These are phyloP conservation scores for Leishmania tarentolae DNA, from an alignment of 208 protist genomes.

Conservation along the genomic window DNA sequence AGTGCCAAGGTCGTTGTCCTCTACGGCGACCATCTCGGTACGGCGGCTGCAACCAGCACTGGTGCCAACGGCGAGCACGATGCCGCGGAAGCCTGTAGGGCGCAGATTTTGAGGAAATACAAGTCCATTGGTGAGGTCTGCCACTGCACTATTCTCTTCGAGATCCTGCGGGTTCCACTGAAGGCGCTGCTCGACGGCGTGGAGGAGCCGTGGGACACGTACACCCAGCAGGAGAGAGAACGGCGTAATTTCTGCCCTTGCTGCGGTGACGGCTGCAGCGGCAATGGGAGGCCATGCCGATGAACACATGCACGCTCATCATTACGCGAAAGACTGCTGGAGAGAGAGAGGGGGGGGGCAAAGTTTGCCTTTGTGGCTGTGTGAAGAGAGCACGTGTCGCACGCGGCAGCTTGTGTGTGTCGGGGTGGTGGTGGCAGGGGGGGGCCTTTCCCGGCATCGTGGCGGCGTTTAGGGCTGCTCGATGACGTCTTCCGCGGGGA, in stretches of 20 bases:
- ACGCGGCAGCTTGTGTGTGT: not conserved
- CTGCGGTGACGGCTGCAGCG: constrained; percentile 51
- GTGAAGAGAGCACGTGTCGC: not conserved
- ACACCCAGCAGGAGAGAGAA: constrained; percentile 58
- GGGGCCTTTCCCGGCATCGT: not conserved
- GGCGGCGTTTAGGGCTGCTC: not conserved
- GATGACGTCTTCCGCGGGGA: not conserved
- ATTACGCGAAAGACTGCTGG: constrained; percentile 22
- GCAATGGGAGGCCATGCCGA: not conserved
- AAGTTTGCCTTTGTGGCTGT: not conserved
- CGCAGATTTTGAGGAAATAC: constrained; percentile 4
- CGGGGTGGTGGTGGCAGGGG: too few species aligned
- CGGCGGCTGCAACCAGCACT: not conserved
- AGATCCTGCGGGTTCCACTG: constrained; percentile 49
- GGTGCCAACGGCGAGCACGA: not conserved
- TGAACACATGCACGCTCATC: constrained; percentile 25
- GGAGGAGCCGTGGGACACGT: constrained; percentile 71
- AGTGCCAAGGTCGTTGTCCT: constrained; percentile 32
- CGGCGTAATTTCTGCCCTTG: constrained; percentile 86
- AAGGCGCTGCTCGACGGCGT: constrained; percentile 59
- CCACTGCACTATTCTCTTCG: constrained; percentile 8
- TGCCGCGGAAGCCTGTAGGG: not conserved
- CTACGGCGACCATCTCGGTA: constrained; percentile 42
- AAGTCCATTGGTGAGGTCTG: constrained; percentile 18
- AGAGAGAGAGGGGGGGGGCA: not conserved